Evolutionary conservation across 768 basidiomycete genomes (phyloP).

Genomic region (Kockovaella imperatae): DNA sequence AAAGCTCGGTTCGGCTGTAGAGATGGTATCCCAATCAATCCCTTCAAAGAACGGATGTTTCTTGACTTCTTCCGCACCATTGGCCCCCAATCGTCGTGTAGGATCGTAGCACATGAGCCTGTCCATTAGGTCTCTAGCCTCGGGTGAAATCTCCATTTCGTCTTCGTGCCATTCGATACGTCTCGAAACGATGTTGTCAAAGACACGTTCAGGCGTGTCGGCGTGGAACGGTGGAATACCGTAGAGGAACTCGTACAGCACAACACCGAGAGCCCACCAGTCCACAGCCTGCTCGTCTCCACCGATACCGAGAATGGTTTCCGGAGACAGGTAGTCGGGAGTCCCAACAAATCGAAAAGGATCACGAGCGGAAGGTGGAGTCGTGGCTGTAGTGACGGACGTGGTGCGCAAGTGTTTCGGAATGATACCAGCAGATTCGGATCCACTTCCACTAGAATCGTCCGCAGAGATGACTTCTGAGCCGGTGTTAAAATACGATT

Average conservation of each 20-base stretch:
- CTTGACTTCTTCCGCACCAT: slow-evolving; percentile 88
- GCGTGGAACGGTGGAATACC: slow-evolving; percentile 97
- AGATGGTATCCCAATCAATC: slow-evolving; percentile 89
- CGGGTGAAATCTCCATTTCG: slow-evolving; percentile 62
- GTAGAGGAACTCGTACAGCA: slow-evolving; percentile 95
- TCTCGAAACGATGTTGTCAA: slow-evolving; percentile 94
- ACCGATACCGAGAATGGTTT: slow-evolving; percentile 70
- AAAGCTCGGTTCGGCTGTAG: slow-evolving; percentile 81
- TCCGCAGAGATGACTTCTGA: slow-evolving; percentile 37
- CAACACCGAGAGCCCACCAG: slow-evolving; percentile 99
- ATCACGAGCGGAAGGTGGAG: slow-evolving; percentile 53
- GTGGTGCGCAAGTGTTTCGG: slow-evolving; percentile 24
- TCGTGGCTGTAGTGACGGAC: slow-evolving; percentile 26
- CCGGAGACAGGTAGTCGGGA: slow-evolving; percentile 89
- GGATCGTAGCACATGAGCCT: slow-evolving; percentile 76
- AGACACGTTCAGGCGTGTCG: slow-evolving; percentile 92
- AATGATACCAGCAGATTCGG: slow-evolving; percentile 52
- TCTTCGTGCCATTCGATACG: slow-evolving; percentile 95
- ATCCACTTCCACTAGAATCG: slow-evolving; percentile 80
- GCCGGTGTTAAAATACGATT: slow-evolving; percentile 44
- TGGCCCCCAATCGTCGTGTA: slow-evolving; percentile 66
- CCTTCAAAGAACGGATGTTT: slow-evolving; percentile 79
- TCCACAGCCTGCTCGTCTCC: slow-evolving; percentile 93
- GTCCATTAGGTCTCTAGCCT: slow-evolving; percentile 84
- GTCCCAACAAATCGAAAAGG: slow-evolving; percentile 95